Evolutionary conservation across 225 moss, liverwort and hornwort species (phyloP), one percentile per base, ranked within the genome.

Genomic region (Pseudisothecium myosuroides): DNA sequence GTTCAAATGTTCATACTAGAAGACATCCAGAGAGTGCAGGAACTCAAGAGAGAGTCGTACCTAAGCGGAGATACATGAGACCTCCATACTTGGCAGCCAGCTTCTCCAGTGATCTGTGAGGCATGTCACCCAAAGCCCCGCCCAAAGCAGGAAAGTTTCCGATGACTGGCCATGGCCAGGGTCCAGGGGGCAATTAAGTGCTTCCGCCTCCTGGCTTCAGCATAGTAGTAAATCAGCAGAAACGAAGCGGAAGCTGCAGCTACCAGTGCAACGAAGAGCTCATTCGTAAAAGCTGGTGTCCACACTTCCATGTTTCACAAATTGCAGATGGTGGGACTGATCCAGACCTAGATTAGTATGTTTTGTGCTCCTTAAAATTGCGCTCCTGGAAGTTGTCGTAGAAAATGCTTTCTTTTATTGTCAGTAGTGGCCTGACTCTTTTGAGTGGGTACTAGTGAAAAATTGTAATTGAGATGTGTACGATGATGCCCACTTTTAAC

Each of bases 21-120:
- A 79, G n/a, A 55, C 14, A 5, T 22, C 15, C 36, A 45, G 80
- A 79, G 32, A 28, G 52, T 77, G 54, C 75, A 78, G 58, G 43
- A 41, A n/a, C n/a, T n/a, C n/a, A n/a, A 29, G 26, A 50, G 22
- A 41, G 47, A 67, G 23, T 81, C 32, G 31, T 29, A 91, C 91
- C 85, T n/a, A 88, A 41, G 45, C 66, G 88, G 71, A 91, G 90
- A 54, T 90, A 90, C 87, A 87, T 90, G 52, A 90, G 90, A 36
- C 87, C 84, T 63, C 90, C 90, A 56, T 84, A 78, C 50, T 90
- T 87, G 83, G 68, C 68, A 18, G 90, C 87, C 24, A 90, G 83
- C 6, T 39, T 27, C 19, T 77, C 9, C 12, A 87, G 88, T 2
- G 84, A 73, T 39, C 65, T 47, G 80, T 88, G 88, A 63, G 88